Conservation (phyloP, 2,329 filamentous ascomycete genomes). For the Macrophomina tecta region DNA sequence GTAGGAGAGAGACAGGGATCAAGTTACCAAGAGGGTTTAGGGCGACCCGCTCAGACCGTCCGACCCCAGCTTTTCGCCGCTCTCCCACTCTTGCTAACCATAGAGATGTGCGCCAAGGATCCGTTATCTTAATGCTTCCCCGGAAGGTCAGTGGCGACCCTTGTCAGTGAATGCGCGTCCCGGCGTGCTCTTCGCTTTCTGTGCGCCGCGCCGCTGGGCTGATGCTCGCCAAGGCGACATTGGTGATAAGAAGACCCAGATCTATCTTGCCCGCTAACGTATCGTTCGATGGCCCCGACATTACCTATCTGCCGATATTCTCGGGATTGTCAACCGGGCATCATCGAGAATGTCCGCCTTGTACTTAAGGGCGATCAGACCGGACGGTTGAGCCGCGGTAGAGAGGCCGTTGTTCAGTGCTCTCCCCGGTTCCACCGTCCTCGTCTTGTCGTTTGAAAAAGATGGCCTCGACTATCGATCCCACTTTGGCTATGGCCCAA, state of each 20-base stretch:
- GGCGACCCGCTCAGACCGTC: neutral
- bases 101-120: neutral
- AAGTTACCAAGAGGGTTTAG: constrained; percentile 11
- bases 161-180: neutral
- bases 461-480: constrained; percentile 4
- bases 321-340: constrained; percentile 6
- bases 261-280: constrained; percentile 6
- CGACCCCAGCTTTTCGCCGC: constrained; percentile 7
- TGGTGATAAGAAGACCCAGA: constrained; percentile 8
- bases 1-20: neutral
- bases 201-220: neutral
- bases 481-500: neutral
- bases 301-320: constrained; percentile 5
- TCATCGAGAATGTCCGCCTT: neutral
- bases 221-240: neutral
- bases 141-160: neutral
- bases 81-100: constrained; percentile 19
- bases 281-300: constrained; percentile 1
- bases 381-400: neutral
- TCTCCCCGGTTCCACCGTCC: too few relatives aligned
- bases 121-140: neutral
- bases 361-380: constrained; percentile 10
- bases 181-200: neutral
- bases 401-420: neutral
- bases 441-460: neutral